Conservation (phyloP, 805 yeast genomes). For the Saturnispora diversa region DNA sequence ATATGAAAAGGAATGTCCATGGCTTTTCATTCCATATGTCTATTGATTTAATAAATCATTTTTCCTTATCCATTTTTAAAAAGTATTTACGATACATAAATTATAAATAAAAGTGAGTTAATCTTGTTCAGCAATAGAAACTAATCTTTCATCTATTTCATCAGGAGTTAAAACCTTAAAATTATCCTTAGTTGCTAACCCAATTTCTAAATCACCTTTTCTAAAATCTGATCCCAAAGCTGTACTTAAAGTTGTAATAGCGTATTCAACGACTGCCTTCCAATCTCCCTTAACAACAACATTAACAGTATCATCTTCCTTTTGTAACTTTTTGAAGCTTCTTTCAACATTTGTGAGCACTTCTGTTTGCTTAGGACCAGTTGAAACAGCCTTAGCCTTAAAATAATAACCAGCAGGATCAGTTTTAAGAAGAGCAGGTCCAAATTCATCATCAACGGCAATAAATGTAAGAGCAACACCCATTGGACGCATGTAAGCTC, state of each 20-base stretch:
- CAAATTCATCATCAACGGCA: constrained; percentile 80
- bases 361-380: constrained; percentile 98
- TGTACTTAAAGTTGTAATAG: constrained; percentile 76
- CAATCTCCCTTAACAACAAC: constrained; percentile 65
- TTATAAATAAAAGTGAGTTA: constrained; percentile 26
- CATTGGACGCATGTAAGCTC: constrained; percentile 97
- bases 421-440: constrained; percentile 84
- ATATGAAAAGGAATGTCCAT: constrained; percentile 83
- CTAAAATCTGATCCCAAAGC: constrained; percentile 89
- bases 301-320: constrained; percentile 26
- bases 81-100: constrained; percentile 1
- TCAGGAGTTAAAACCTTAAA: constrained; percentile 71
- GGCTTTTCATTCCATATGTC: constrained; percentile 82
- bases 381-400: constrained; percentile 84
- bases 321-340: constrained; percentile 60
- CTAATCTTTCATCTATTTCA: constrained; percentile 89
- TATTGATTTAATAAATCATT: too few relatives aligned
- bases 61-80: too few relatives aligned
- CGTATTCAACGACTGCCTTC: constrained; percentile 84
- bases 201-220: constrained; percentile 88
- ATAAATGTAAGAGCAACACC: constrained; percentile 90
- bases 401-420: constrained; percentile 97
- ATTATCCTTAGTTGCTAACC: constrained; percentile 66
- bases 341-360: constrained; percentile 85
- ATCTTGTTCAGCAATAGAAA: constrained; percentile 95